Percentiles rank a stretch among this genome's conserved stretches.
Conservation (phyloP, 805 yeast species). For the Wickerhamomyces ciferrii region DNA sequence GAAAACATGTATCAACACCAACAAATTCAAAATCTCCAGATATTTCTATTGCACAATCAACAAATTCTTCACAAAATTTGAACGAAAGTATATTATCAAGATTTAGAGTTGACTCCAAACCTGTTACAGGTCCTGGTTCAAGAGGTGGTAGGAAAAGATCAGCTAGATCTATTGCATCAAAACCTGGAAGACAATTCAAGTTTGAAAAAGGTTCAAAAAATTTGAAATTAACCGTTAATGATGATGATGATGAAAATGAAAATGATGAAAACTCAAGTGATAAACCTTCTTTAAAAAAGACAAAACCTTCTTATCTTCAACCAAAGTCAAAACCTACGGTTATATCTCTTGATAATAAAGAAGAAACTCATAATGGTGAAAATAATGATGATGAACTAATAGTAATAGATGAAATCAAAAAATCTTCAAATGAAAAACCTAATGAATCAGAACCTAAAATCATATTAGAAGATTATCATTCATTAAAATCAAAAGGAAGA, state of each 20-base stretch:
- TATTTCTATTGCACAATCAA: constrained; percentile 1
- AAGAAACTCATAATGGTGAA: not conserved
- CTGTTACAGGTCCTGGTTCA: constrained; percentile 22
- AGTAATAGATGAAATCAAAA: not conserved
- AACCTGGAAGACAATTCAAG: constrained; percentile 4
- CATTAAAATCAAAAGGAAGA: constrained; percentile 17
- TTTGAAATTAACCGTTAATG: not conserved
- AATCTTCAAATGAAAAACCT: not conserved
- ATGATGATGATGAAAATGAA: not conserved
- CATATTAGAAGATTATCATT: constrained; percentile 14
- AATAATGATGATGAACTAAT: not conserved
- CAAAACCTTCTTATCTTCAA: not conserved
- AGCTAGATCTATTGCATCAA: not conserved
- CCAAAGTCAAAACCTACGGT: not conserved
- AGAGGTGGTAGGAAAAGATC: constrained; percentile 18
- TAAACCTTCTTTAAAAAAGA: not conserved
- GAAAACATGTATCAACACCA: constrained; percentile 5
- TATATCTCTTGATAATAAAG: not conserved
- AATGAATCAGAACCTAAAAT: constrained; percentile 2
- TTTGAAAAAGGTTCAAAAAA: not conserved
- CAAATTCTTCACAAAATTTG: constrained; percentile 10
- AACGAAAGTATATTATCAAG: constrained; percentile 19
- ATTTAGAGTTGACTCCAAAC: constrained; percentile 20
- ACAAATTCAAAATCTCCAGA: not conserved
- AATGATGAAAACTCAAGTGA: not conserved